Evolutionary conservation across 306 rosid genomes (phyloP).

Genomic region (Fagus crenata): DNA sequence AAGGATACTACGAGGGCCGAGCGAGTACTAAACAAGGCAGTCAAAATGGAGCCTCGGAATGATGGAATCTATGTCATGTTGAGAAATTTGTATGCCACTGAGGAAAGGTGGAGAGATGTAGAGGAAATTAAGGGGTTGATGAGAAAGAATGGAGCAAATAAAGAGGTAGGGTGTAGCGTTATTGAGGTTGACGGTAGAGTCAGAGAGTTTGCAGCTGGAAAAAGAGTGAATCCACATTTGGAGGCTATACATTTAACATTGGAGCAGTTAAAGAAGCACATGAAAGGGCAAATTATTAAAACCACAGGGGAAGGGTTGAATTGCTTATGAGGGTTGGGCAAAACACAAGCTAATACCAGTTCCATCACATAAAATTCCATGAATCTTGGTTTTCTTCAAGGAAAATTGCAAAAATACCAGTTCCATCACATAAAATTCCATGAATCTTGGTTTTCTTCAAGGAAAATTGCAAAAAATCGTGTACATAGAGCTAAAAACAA

Average conservation of each 20-base stretch:
- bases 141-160: slow-evolving; percentile 48
- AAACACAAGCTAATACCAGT: background rate
- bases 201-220: slow-evolving; percentile 56
- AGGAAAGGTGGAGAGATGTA: slow-evolving; percentile 59
- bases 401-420: too few species aligned
- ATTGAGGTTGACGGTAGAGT: slow-evolving; percentile 59
- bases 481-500: background rate
- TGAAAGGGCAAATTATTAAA: slow-evolving; percentile 43
- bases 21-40: slow-evolving; percentile 48
- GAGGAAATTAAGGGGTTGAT: slow-evolving; percentile 57
- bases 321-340: background rate
- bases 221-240: slow-evolving; percentile 26
- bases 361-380: background rate
- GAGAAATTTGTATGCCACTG: slow-evolving; percentile 62
- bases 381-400: background rate
- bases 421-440: background rate
- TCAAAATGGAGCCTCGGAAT: slow-evolving; percentile 38
- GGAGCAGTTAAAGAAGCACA: slow-evolving; percentile 55
- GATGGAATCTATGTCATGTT: slow-evolving; percentile 57
- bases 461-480: too few species aligned
- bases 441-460: background rate
- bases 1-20: slow-evolving; percentile 58
- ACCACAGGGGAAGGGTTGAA: background rate
- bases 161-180: slow-evolving; percentile 63
- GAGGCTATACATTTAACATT: slow-evolving; percentile 41